Evolutionary conservation across 2,329 filamentous ascomycete species (phyloP).

Genomic region (Colletotrichum cordylinicola): DNA sequence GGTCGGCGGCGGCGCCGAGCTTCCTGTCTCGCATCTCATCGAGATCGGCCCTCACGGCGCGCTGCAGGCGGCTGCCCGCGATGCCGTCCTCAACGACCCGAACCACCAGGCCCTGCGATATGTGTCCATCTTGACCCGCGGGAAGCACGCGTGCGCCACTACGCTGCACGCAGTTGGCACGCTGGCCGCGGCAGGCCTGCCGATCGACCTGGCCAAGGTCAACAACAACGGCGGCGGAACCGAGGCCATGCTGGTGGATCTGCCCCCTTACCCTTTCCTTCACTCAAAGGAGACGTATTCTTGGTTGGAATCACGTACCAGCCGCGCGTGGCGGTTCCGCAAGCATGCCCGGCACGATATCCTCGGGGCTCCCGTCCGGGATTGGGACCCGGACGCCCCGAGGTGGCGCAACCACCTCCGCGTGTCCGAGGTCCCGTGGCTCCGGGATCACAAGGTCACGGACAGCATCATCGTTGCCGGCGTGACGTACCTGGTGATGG

Average conservation of each 20-base stretch:
- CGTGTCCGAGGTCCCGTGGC: conserved; percentile 45
- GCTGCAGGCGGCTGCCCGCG: conserved; percentile 47
- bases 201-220: conserved; percentile 48
- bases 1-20: conserved; percentile 19
- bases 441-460: conserved; percentile 50
- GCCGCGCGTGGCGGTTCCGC: conserved; percentile 15
- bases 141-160: background rate
- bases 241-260: conserved; percentile 6
- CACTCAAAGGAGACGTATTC: conserved; percentile 12
- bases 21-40: background rate
- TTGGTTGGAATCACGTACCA: conserved; percentile 5
- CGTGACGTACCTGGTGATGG: conserved; percentile 36
- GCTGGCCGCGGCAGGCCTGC: conserved; percentile 23
- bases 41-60: conserved; percentile 16
- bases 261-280: conserved; percentile 24
- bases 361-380: conserved; percentile 5
- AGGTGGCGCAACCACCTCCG: conserved; percentile 21
- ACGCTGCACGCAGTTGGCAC: background rate
- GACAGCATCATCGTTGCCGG: conserved; percentile 46
- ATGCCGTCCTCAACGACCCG: conserved; percentile 45
- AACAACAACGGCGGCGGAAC: conserved; percentile 32
- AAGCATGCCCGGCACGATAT: conserved; percentile 17
- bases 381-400: background rate
- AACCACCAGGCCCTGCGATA: conserved; percentile 44
- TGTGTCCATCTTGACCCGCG: background rate